Evolutionary conservation across 2,329 filamentous ascomycete species (phyloP), one percentile per base, ranked within the genome.

Genomic region (Eutypella sp.): DNA sequence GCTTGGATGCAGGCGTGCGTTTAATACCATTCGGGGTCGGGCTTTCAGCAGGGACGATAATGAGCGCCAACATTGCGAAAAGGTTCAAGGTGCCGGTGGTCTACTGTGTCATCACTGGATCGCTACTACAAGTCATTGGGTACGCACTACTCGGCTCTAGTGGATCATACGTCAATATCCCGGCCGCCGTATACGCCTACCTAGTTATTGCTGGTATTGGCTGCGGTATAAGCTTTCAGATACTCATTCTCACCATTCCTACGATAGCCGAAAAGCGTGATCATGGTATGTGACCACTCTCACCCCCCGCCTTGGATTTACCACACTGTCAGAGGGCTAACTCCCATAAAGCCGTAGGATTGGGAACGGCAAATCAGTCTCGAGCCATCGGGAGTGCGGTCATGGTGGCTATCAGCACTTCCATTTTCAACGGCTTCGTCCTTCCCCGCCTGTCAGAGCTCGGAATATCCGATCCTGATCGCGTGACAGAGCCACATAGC

Each of bases 1-100:
- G 29, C 7, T 33, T 52, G 2, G 46, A 50, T 10, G 51, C 53
- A 9, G 53, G 53, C 11, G 42, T 49, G 3, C 37, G 49, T 7
- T 20, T 57, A 2, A 40, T 56, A 23, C 53, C 55, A 9, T 56
- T 53, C 42, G 38, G 37, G 8, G 44, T n/a, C 11, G 29, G 6
- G 18, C 10, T 46, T 8, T 15, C 44, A 16, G 25, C 16, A 13
- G 44, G 44, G 4, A 41, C 44, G 19, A 46, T 46, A 24, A 4
- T 24, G 15, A 29, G 11, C 20, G 29, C 37, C 29, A 41, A 24
- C 23, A 5, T 46, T 27, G 37, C 38, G 16, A 19, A 25, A 5
- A 9, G 15, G n/a, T n/a, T 38, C 9, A 41, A 36, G 38, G 33
- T 46, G 5, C 44, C 44, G 22, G 38, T 27, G 6, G n/a, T 46